Percentiles rank a stretch among this genome's conserved stretches.
Conservation (phyloP, 1,139 yeast species). For the Eremothecium sinecaudum region DNA sequence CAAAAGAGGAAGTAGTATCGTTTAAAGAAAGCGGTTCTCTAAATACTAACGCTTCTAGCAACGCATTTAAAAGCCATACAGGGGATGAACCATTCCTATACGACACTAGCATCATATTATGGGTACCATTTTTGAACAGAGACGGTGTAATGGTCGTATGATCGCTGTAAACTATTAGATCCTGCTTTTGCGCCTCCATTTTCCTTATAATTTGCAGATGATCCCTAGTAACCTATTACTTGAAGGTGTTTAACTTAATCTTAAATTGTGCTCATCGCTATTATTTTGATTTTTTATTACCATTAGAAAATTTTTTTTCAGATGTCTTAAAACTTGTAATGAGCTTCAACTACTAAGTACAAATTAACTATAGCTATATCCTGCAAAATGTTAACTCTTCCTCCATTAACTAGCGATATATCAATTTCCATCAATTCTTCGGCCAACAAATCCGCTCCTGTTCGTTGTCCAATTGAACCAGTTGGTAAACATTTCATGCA, state of each 20-base stretch:
- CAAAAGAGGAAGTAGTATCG: conserved; percentile 1
- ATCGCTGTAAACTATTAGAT: conserved; percentile 47
- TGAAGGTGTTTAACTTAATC: neutral
- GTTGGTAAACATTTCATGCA: conserved; percentile 94
- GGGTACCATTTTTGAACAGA: conserved; percentile 23
- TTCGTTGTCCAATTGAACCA: conserved; percentile 87
- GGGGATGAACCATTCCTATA: conserved; percentile 57
- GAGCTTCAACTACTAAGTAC: neutral
- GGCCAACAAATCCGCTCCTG: conserved; percentile 52
- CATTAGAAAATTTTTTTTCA: no score
- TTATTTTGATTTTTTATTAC: no score
- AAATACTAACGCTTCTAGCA: conserved; percentile 30
- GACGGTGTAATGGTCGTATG: conserved; percentile 37
- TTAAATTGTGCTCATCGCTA: no score
- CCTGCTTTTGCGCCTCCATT: conserved; percentile 43
- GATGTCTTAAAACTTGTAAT: no score
- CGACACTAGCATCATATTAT: conserved; percentile 40
- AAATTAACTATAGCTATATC: neutral
- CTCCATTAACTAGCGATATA: conserved; percentile 34
- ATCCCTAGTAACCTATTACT: no score
- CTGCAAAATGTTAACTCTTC: conserved; percentile 27
- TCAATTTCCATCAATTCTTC: conserved; percentile 45
- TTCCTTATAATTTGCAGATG: no score
- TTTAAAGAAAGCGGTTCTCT: conserved; percentile 23
- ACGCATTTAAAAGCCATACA: conserved; percentile 47